Percentiles rank a stretch among this genome's conserved stretches.
Conservation (phyloP, 495 filamentous ascomycete genomes). For the Lindgomyces ingoldianus region DNA sequence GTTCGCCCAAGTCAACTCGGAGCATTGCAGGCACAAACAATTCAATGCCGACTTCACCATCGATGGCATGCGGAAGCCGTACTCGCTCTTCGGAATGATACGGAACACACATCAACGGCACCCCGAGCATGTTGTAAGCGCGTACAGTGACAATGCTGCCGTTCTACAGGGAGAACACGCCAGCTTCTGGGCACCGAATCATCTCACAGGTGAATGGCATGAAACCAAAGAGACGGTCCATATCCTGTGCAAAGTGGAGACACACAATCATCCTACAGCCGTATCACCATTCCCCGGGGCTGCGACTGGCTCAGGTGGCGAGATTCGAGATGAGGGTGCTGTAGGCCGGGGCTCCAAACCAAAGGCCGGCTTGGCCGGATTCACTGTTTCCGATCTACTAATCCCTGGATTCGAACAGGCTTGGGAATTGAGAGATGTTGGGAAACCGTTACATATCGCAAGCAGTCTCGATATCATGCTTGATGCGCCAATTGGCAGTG, state of each 20-base stretch:
- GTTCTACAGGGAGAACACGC: conserved; percentile 77
- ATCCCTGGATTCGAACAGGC: conserved; percentile 79
- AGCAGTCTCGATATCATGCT: conserved; percentile 95
- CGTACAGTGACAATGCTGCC: conserved; percentile 96
- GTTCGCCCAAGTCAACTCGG: conserved; percentile 95
- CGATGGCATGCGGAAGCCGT: conserved; percentile 75
- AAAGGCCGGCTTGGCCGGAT: conserved; percentile 89
- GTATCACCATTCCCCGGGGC: conserved; percentile 87
- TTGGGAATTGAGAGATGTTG: conserved; percentile 83
- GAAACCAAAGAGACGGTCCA: conserved; percentile 85
- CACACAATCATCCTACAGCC: conserved; percentile 96
- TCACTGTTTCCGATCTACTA: conserved; percentile 88
- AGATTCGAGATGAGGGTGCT: conserved; percentile 92
- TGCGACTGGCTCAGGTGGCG: conserved; percentile 92
- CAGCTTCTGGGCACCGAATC: conserved; percentile 81
- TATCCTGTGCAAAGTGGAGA: conserved; percentile 92
- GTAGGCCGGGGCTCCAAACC: conserved; percentile 90
- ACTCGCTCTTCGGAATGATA: conserved; percentile 92
- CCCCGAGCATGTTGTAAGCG: conserved; percentile 80
- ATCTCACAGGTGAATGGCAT: conserved; percentile 82
- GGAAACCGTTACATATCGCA: conserved; percentile 87
- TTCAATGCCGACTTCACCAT: conserved; percentile 99
- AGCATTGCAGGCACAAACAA: conserved; percentile 75
- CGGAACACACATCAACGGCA: conserved; percentile 82
- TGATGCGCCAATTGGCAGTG: conserved; percentile 91